Evolutionary conservation across 179 eudicot species (phyloP), one percentile per base, ranked within the genome.

Genomic region (Spergularia azorica): DNA sequence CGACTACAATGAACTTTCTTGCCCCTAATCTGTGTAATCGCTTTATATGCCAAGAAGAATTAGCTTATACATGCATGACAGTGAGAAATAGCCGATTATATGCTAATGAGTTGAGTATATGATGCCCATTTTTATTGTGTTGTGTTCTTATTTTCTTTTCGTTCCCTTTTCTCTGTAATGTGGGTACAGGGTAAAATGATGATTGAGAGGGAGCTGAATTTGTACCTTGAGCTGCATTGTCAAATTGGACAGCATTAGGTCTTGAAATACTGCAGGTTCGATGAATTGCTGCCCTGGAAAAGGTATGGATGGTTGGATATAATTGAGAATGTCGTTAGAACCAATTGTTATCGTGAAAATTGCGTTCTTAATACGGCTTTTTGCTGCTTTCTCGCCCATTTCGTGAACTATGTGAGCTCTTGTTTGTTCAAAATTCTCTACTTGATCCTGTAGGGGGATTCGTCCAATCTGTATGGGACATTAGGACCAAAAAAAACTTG

Each of bases 211-310:
- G 58, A 20, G 21, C n/a, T 46, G 2, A 58, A 41, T 77, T 5
- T 46, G 13, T 88, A 85, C 90, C 93, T 88, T 77, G 51, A 90
- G 93, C 12, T 88, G 91, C 43, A 68, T 7, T 3, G 93, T 88
- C 67, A 90, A 77, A 76, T 90, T 90, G 67, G 91, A 90, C 73
- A 90, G 18, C 89, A 90, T 80, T 15, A 79, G 69, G 68, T 86
- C 86, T 73, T 88, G 90, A 63, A 88, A 85, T 21, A 67, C n/a
- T 16, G 70, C 38, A 12, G 91, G 83, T 67, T 84, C 77, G 79
- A 84, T 76, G 58, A 77, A 81, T 57, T 84, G 60, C 38, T 72
- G 77, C 56, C 81, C 81, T 11, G 83, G 7, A 39, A 85, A 75
- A 1, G 93, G 89, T 46, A 87, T 56, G 8, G 85, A 78, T 38